A percentile compares a stretch with the other conserved stretches of the same genome.
These are phyloP conservation scores for Zelopaecilomyces penicillatus DNA, from an alignment of 2,329 filamentous ascomycete genomes.

Conservation along the genomic window DNA sequence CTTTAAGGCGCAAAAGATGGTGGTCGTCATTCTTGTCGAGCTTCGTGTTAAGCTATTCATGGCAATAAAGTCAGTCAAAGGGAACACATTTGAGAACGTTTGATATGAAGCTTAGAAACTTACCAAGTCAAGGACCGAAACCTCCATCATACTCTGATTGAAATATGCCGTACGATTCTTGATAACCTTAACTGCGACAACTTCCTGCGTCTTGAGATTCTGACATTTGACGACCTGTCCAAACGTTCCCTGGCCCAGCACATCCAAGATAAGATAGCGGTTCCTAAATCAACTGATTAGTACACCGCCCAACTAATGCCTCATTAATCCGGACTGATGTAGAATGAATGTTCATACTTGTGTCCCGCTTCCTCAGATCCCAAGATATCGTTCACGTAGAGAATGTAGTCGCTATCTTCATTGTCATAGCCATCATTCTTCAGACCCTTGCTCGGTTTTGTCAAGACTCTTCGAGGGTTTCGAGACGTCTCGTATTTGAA, in stretches of 20 bases:
- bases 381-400: slow-evolving; percentile 97
- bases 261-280: slow-evolving; percentile 92
- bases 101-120: slow-evolving; percentile 15
- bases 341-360: slow-evolving; percentile 54
- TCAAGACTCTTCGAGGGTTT: slow-evolving; percentile 89
- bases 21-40: slow-evolving; percentile 99
- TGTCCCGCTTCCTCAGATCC: slow-evolving; percentile 97
- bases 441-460: slow-evolving; percentile 94
- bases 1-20: slow-evolving; percentile 85
- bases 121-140: slow-evolving; percentile 92
- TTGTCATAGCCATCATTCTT: slow-evolving; percentile 99
- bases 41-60: slow-evolving; percentile 77
- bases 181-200: slow-evolving; percentile 97
- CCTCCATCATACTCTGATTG: slow-evolving; percentile 99
- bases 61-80: background rate
- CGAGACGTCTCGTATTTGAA: slow-evolving; percentile 99
- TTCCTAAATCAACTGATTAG: slow-evolving; percentile 48
- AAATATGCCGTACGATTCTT: slow-evolving; percentile 99
- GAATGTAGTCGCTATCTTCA: slow-evolving; percentile 97
- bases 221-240: slow-evolving; percentile 99
- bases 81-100: background rate
- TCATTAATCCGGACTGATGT: background rate
- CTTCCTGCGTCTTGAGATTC: slow-evolving; percentile 95
- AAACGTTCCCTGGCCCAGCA: slow-evolving; percentile 94
- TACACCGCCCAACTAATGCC: background rate